phyloP scores from a whole-genome alignment of 306 rosid species.

The Luffa acutangula region DNA sequence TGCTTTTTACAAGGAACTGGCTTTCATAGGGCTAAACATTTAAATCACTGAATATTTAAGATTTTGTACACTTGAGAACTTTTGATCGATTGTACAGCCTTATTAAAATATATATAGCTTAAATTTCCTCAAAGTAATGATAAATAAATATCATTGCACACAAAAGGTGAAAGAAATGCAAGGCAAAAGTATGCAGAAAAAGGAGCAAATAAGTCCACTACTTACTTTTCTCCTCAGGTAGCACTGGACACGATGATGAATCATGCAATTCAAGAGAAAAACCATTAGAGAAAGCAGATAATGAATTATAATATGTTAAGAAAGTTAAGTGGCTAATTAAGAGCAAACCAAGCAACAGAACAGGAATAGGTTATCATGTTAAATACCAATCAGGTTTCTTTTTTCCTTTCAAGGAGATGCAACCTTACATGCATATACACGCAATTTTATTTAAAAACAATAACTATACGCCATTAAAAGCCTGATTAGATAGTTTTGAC shows the following conservation, averaged over 20 bases:
- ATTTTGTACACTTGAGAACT: background rate
- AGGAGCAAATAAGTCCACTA: conserved; percentile 17
- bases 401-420: background rate
- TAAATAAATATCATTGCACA: background rate
- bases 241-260: conserved; percentile 37
- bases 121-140: background rate
- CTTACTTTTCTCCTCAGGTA: conserved; percentile 86
- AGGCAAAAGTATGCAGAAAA: background rate
- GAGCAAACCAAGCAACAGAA: background rate
- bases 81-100: background rate
- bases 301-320: background rate
- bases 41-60: background rate
- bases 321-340: background rate
- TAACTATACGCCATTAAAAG: background rate
- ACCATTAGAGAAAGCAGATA: conserved; percentile 22
- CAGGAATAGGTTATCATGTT: background rate
- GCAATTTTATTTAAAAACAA: background rate
- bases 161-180: background rate
- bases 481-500: background rate
- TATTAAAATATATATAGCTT: background rate
- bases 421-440: background rate
- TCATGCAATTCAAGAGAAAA: conserved; percentile 34
- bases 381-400: background rate
- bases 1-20: too few relatives aligned
- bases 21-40: background rate